Evolutionary conservation across 2,329 filamentous ascomycete species (phyloP).

Genomic region (Fusarium anthophilum): DNA sequence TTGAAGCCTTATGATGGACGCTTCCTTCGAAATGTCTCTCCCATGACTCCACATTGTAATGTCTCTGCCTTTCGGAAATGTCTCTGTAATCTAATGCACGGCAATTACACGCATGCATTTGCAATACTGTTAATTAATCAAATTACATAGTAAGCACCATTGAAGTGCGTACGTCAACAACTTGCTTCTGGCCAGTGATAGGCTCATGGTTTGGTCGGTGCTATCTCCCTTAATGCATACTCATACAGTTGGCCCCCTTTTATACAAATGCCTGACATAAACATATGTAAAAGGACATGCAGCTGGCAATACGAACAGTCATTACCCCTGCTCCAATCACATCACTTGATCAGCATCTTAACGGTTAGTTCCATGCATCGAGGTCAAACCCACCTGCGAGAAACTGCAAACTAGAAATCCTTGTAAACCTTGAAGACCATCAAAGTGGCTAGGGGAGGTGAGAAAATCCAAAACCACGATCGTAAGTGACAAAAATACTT

Average conservation of each 20-base stretch:
- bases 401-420: slow-evolving; percentile 16
- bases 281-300: slow-evolving; percentile 1
- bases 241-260: slow-evolving; percentile 8
- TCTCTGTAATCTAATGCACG: slow-evolving; percentile 13
- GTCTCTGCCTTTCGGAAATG: neutral
- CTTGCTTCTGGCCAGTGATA: slow-evolving; percentile 1
- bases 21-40: neutral
- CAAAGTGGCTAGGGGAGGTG: neutral
- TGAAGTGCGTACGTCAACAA: neutral
- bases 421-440: slow-evolving; percentile 2
- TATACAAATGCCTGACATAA: neutral
- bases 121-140: slow-evolving; percentile 9
- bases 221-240: slow-evolving; percentile 9
- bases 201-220: neutral
- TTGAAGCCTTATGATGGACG: neutral
- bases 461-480: neutral
- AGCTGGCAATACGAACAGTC: slow-evolving; percentile 17
- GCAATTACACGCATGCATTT: slow-evolving; percentile 2
- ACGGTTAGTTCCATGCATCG: slow-evolving; percentile 5
- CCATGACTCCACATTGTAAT: neutral
- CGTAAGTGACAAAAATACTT: neutral
- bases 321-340: slow-evolving; percentile 17
- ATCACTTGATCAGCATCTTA: slow-evolving; percentile 16
- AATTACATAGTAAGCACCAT: neutral
- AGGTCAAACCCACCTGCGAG: slow-evolving; percentile 1